phyloP scores from a whole-genome alignment of 768 basidiomycete species.

The Gymnopilus junonius region DNA sequence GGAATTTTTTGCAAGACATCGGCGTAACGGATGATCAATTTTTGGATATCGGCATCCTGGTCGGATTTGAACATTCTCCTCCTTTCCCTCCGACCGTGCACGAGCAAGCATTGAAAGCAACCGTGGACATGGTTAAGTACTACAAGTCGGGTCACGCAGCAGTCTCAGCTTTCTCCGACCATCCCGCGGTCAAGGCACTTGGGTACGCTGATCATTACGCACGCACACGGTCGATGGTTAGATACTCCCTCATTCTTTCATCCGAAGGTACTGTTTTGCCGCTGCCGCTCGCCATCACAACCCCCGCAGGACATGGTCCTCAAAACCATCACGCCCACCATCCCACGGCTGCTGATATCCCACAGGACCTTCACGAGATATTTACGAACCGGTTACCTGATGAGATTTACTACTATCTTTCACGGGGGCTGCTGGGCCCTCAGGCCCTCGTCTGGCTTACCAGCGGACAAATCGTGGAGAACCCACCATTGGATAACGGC shows the following conservation, averaged over 20 bases:
- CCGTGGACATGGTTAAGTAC: conserved; percentile 91
- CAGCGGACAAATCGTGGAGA: conserved; percentile 81
- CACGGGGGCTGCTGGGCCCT: conserved; percentile 86
- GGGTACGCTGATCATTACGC: conserved; percentile 88
- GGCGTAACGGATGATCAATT: conserved; percentile 86
- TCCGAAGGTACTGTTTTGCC: conserved; percentile 85
- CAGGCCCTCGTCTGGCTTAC: conserved; percentile 96
- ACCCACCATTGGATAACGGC: conserved; percentile 90
- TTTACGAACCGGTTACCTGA: conserved; percentile 95
- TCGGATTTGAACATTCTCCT: conserved; percentile 83
- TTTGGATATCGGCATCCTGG: conserved; percentile 90
- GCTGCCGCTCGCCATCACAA: conserved; percentile 70
- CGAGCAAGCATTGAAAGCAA: conserved; percentile 81
- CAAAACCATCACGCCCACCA: conserved; percentile 65
- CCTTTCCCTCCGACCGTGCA: conserved; percentile 84
- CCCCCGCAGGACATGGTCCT: conserved; percentile 52
- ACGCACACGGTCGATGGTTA: conserved; percentile 89
- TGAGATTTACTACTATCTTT: conserved; percentile 96
- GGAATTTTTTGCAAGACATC: conserved; percentile 60
- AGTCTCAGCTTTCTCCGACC: conserved; percentile 76
- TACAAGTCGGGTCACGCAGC: conserved; percentile 89
- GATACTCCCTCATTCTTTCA: conserved; percentile 87
- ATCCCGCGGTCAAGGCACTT: conserved; percentile 79
- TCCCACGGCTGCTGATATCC: conserved; percentile 86
- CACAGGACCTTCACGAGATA: conserved; percentile 89